phyloP scores from a whole-genome alignment of 805 yeast species.

The Saccharomycopsis capsularis region DNA sequence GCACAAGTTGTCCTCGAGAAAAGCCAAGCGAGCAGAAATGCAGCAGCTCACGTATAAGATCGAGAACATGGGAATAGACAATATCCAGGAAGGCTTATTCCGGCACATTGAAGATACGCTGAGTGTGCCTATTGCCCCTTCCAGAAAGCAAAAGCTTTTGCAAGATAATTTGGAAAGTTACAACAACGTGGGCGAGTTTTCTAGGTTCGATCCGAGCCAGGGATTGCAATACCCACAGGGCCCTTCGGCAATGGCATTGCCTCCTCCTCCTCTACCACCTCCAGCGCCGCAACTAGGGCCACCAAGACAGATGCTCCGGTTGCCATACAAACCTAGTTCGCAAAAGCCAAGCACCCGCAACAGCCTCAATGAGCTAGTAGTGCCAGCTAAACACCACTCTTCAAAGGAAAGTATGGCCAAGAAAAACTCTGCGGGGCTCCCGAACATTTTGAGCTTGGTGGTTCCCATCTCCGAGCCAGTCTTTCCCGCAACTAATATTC shows the following conservation, averaged over 20 bases:
- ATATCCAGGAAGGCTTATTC: neutral
- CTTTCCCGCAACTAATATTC: conserved; percentile 17
- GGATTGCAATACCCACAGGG: too few relatives aligned
- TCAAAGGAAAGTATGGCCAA: neutral
- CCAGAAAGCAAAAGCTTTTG: neutral
- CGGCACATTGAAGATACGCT: neutral
- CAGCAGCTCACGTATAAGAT: neutral
- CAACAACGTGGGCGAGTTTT: too few relatives aligned
- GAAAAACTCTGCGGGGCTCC: neutral
- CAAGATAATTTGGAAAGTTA: neutral
- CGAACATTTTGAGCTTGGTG: neutral
- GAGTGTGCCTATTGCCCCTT: neutral
- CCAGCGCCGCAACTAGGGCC: too few relatives aligned
- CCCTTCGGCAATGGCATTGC: too few relatives aligned
- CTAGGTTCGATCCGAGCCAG: too few relatives aligned
- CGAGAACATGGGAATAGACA: neutral
- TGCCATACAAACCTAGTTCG: too few relatives aligned
- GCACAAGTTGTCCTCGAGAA: neutral
- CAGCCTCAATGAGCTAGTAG: too few relatives aligned
- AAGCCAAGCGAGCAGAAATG: neutral
- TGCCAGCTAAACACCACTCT: too few relatives aligned
- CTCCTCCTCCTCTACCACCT: too few relatives aligned
- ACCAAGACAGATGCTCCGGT: too few relatives aligned
- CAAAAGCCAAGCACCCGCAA: too few relatives aligned
- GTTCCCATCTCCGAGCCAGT: conserved; percentile 17